Evolutionary conservation across 83 land plant species (phyloP), one percentile per base, ranked within the genome.

Genomic region (Picea abies): DNA sequence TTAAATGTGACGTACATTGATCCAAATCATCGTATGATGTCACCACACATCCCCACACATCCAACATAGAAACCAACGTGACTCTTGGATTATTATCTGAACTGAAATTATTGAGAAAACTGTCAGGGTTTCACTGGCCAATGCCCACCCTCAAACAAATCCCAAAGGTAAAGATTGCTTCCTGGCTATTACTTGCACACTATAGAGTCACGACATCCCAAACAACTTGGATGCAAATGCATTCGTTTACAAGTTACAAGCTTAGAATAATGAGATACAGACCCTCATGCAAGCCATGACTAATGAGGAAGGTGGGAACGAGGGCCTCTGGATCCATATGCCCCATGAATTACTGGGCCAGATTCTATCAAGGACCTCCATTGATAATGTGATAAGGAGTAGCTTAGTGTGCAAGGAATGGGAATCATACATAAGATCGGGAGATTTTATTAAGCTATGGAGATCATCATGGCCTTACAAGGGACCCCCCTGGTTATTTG

Each of bases 401-500:
- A 72, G 76, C 22, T 72, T 58, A 39, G 76, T 72, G 14, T 72
- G 56, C 47, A 72, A 41, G 56, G 60, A 73, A 44, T 73, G 77
- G 58, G 25, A 73, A 14, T 47, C 22, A 17, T 47, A 44, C 58
- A 73, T 73, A 25, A 47, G 26, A n/a, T 72, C 76, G 56, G 7
- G 47, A 44, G 52, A 26, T n/a, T 72, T 72, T 52, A 39, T 72
- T 20, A 52, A 72, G 47, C 10, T 72, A 14, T 72, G 76, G 76
- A 44, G 17, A 72, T 11, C 47, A 44, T n/a, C 76, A 44, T 44
- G 52, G 47, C 58, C 12, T 8, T 41, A 41, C 12, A 58, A 72
- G 25, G 58, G 25, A 2, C 85, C 80, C 1, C 81, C 89, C 12
- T 89, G 91, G 91, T 80, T 87, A 73, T 60, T 91, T 49, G 87